Evolutionary conservation across 164 flowering plant genomes (phyloP).

Genomic region (Aristolochia californica): DNA sequence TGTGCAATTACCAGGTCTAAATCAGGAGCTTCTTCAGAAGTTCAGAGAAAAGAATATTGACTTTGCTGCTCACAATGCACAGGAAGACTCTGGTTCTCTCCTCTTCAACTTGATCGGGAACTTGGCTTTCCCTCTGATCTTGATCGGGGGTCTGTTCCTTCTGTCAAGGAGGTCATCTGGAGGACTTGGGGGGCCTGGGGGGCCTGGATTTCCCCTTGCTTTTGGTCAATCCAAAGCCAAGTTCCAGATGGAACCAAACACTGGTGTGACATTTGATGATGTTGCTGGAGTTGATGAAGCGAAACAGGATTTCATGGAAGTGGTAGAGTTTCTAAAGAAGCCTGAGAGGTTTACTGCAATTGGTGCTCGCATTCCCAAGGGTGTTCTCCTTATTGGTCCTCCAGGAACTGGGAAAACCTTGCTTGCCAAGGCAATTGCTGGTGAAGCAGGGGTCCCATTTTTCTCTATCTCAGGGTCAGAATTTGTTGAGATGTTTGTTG

Average conservation of each 20-base stretch:
- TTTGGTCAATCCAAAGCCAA: conserved; percentile 87
- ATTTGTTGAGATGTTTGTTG: conserved; percentile 95
- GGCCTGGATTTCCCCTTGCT: conserved; percentile 75
- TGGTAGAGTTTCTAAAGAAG: conserved; percentile 84
- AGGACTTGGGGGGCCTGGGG: conserved; percentile 97
- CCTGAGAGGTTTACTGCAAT: conserved; percentile 89
- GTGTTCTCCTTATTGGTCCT: conserved; percentile 87
- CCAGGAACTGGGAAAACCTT: conserved; percentile 93
- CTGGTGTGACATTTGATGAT: conserved; percentile 91
- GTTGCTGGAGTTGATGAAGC: conserved; percentile 98
- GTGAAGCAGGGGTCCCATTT: conserved; percentile 92
- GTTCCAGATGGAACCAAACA: conserved; percentile 95
- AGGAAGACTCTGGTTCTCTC: conserved; percentile 77
- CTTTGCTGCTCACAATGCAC: conserved; percentile 90
- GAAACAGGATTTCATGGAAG: conserved; percentile 90
- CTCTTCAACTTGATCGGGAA: conserved; percentile 73
- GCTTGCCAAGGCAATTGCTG: conserved; percentile 89
- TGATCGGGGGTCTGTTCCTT: conserved; percentile 82
- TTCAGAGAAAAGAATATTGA: conserved; percentile 90
- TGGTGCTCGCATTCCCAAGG: conserved; percentile 92
- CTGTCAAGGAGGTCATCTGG: conserved; percentile 80
- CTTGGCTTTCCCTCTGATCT: conserved; percentile 68
- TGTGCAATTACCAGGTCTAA: conserved; percentile 88
- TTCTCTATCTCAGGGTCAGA: conserved; percentile 92
- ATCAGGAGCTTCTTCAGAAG: conserved; percentile 86